A percentile compares a stretch with the other conserved stretches of the same genome.
Evolutionary conservation across 2,329 filamentous ascomycete species (phyloP).

Genomic region (Penicillium nordicum): DNA sequence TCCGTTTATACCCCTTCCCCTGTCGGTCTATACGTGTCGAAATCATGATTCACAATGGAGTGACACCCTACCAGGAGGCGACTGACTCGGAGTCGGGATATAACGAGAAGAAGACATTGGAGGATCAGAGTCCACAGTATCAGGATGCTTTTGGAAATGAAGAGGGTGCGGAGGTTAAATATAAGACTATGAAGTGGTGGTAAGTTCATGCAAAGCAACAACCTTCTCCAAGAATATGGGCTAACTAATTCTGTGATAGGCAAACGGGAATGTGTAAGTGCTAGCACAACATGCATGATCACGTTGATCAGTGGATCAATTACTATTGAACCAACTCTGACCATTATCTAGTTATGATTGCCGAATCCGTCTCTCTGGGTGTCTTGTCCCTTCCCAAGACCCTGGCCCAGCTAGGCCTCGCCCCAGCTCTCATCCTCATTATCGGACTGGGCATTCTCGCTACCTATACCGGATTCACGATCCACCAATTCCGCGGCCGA

Average conservation of each 20-base stretch:
- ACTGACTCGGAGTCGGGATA: constrained; percentile 19
- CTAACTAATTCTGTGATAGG: constrained; percentile 10
- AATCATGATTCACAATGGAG: constrained; percentile 17
- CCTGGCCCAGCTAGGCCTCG: constrained; percentile 19
- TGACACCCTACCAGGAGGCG: constrained; percentile 11
- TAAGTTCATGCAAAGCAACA: constrained; percentile 5
- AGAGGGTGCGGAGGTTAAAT: constrained; percentile 20
- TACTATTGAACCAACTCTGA: neutral
- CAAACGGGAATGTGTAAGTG: constrained; percentile 25
- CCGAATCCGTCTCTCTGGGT: constrained; percentile 23
- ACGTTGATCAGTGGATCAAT: neutral
- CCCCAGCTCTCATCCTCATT: constrained; percentile 50
- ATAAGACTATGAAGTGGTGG: constrained; percentile 26
- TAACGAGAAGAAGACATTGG: constrained; percentile 15
- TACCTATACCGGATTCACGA: constrained; percentile 58
- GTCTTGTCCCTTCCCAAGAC: constrained; percentile 20
- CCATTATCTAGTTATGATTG: constrained; percentile 20
- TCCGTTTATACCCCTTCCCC: neutral
- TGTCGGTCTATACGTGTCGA: neutral
- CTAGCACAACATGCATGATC: neutral
- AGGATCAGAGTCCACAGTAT: constrained; percentile 9
- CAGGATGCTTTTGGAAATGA: constrained; percentile 21
- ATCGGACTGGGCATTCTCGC: constrained; percentile 54
- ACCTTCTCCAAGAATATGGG: neutral
- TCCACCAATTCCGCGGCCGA: constrained; percentile 55